Evolutionary conservation across 2,329 filamentous ascomycete genomes (phyloP), one percentile per base, ranked within the genome.

Genomic region (Diaporthe vexans): DNA sequence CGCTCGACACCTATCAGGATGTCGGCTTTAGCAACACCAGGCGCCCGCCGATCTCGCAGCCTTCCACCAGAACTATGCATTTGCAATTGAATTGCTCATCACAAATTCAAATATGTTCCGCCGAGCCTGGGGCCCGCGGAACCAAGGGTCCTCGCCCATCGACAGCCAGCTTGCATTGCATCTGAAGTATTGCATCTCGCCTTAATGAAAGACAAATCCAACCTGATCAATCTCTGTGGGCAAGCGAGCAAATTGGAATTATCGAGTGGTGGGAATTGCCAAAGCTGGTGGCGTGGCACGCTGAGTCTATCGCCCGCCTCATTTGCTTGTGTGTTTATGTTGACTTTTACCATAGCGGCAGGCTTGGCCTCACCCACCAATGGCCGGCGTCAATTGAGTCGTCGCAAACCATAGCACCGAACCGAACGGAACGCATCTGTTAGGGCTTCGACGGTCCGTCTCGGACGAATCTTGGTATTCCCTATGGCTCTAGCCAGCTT

Each of bases 31-130:
- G 63, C 63, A 54, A 68, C 63, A 68, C 63, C 33, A 17, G 63
- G 48, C 48, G 48, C 17, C 48, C 13, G 63, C 63, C 63, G 63
- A 68, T 68, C 48, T 68, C 63, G 63, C 63, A 68, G 63, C 63
- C 63, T 19, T 35, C 46, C 63, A 37, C 10, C n/a, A 10, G n/a
- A 68, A 48, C 63, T 68, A 26, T 67, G 46, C 29, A 67, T 67
- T 67, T 67, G 46, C 63, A 67, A 52, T 67, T 67, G 63, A 52
- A 67, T 67, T 67, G 63, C 63, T 67, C 63, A 67, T 68, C 63
- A 68, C 63, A 68, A 68, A 54, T 68, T 68, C 63, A 68, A 68
- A 54, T 40, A 54, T 54, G 52, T 54, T 21, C 48, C n/a, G 48
- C 63, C 48, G 63, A 68, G 48, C 63, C 33, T 68, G 48, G n/a